These are phyloP conservation scores for Parmales sp. DNA, from an alignment of 108 stramenopile genomes.

Conservation along the genomic window DNA sequence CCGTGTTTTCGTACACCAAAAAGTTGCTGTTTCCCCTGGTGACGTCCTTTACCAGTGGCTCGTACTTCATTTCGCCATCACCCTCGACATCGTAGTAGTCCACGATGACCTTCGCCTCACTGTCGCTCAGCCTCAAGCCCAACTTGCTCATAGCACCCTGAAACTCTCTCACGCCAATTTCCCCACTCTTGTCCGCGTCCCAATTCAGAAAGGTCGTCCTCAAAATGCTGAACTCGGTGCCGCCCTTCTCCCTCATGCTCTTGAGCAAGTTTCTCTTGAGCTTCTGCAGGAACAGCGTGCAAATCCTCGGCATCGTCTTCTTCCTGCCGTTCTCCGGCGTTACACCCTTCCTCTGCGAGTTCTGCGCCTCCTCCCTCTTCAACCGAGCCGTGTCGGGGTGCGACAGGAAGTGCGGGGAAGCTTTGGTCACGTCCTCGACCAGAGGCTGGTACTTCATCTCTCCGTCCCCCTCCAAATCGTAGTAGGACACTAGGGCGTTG, in stretches of 20 bases:
- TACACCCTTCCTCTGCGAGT: slow-evolving; percentile 14
- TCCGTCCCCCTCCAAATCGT: slow-evolving; percentile 7
- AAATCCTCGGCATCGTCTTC: background rate
- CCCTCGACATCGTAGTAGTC: slow-evolving; percentile 18
- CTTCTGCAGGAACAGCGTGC: slow-evolving; percentile 20
- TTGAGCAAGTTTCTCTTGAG: slow-evolving; percentile 17
- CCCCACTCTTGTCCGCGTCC: slow-evolving; percentile 14
- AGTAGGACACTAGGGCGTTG: slow-evolving; percentile 21
- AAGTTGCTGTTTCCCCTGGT: background rate
- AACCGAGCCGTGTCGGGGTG: slow-evolving; percentile 3
- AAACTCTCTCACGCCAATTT: slow-evolving; percentile 13
- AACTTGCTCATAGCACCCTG: slow-evolving; percentile 1
- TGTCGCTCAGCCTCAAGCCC: slow-evolving; percentile 5
- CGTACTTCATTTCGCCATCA: slow-evolving; percentile 17
- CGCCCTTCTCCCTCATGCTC: slow-evolving; percentile 14
- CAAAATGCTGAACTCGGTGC: slow-evolving; percentile 19
- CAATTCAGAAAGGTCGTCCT: slow-evolving; percentile 21
- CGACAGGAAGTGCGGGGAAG: slow-evolving; percentile 7
- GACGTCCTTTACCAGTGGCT: slow-evolving; percentile 21
- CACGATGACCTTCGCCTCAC: slow-evolving; percentile 17
- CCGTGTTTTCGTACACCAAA: slow-evolving; percentile 2
- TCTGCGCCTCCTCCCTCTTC: slow-evolving; percentile 13
- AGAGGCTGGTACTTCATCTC: slow-evolving; percentile 16
- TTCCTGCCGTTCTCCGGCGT: background rate
- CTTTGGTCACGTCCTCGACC: slow-evolving; percentile 19